Percentiles rank a stretch among this genome's conserved stretches.
phyloP scores from a whole-genome alignment of 139 green algal species.

The Chlamydomonas schloesseri region DNA sequence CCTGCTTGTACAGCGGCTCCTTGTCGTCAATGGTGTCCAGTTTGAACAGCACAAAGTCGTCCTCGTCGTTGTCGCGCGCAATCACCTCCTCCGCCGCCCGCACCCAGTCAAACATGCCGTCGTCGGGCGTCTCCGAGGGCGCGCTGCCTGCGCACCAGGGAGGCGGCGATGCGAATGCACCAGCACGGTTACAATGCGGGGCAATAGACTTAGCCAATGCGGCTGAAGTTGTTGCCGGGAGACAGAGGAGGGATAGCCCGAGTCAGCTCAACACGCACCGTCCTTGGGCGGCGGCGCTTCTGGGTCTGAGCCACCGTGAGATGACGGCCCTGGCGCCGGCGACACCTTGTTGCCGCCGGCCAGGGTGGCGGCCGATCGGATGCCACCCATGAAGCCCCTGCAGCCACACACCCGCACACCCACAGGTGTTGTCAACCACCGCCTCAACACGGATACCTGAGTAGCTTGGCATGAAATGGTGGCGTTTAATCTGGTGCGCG shows the following conservation, averaged over 20 bases:
- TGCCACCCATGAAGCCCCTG: background rate
- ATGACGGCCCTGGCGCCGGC: background rate
- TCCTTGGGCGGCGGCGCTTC: conserved; percentile 12
- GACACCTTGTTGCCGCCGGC: conserved; percentile 19
- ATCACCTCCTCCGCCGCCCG: background rate
- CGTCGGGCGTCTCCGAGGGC: background rate
- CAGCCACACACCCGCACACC: no score
- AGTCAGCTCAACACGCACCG: background rate
- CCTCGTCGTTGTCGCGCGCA: conserved; percentile 20
- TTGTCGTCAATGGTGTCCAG: conserved; percentile 38
- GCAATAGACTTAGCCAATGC: no score
- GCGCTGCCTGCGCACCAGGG: no score
- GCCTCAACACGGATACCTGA: no score
- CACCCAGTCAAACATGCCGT: background rate
- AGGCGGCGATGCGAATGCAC: no score
- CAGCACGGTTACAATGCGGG: no score
- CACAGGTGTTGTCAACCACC: no score
- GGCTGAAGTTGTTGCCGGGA: no score
- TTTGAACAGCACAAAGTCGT: conserved; percentile 47
- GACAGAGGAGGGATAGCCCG: no score
- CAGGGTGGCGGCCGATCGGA: conserved; percentile 19
- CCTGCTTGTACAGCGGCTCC: background rate
- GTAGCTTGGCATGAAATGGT: no score
- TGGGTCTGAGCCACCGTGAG: background rate
- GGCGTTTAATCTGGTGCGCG: no score